Conservation (phyloP, 306 rosid genomes). For the Bauhinia variegata region DNA sequence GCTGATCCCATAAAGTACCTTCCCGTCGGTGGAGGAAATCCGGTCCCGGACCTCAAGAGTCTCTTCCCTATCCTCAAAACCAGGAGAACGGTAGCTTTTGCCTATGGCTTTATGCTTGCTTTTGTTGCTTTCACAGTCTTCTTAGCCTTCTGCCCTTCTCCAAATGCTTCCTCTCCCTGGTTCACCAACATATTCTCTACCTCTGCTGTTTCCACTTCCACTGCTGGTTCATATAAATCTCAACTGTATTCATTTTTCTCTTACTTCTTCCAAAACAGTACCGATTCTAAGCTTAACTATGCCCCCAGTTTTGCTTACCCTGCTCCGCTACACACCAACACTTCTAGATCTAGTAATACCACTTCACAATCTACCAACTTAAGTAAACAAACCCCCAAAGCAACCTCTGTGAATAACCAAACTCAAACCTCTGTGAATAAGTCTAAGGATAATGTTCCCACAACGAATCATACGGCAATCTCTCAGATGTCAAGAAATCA, state of each 20-base stretch:
- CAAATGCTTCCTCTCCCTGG: conserved; percentile 62
- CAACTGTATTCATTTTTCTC: conserved; percentile 52
- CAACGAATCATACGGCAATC: conserved; percentile 26
- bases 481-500: conserved; percentile 12
- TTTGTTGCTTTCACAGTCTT: conserved; percentile 73
- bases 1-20: conserved; percentile 70
- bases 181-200: conserved; percentile 56
- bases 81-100: conserved; percentile 62
- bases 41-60: conserved; percentile 57
- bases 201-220: background rate
- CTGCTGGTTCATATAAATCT: conserved; percentile 44
- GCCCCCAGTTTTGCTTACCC: conserved; percentile 20
- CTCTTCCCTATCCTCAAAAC: conserved; percentile 66
- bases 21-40: conserved; percentile 48
- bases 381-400: conserved; percentile 1
- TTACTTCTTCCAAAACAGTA: conserved; percentile 55
- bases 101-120: conserved; percentile 62
- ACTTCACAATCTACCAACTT: conserved; percentile 39
- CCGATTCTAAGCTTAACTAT: conserved; percentile 30
- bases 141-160: conserved; percentile 68
- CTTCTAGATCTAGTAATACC: conserved; percentile 60
- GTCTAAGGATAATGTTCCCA: conserved; percentile 27
- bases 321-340: conserved; percentile 30
- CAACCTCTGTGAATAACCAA: conserved; percentile 30
- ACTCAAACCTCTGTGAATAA: conserved; percentile 29